phyloP scores from a whole-genome alignment of 2,329 filamentous ascomycete species.

The Pezicula carpinea region DNA sequence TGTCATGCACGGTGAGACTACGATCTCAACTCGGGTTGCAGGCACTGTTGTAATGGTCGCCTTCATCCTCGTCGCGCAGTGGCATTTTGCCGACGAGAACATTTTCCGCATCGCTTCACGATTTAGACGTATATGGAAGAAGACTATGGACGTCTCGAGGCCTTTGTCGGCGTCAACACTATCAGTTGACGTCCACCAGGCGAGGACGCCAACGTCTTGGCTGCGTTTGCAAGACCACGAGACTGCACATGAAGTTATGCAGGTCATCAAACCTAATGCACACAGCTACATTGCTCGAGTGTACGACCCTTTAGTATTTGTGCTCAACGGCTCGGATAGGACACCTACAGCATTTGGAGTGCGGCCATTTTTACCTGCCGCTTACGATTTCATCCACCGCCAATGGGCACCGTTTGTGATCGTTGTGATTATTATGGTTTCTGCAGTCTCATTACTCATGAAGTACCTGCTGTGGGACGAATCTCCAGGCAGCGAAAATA shows the following conservation, averaged over 20 bases:
- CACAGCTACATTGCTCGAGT: conserved; percentile 70
- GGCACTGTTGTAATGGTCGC: conserved; percentile 69
- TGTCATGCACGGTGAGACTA: conserved; percentile 58
- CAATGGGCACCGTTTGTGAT: conserved; percentile 56
- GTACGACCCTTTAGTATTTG: conserved; percentile 70
- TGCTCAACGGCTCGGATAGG: conserved; percentile 64
- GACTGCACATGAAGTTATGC: conserved; percentile 71
- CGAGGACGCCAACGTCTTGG: conserved; percentile 73
- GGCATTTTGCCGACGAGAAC: conserved; percentile 68
- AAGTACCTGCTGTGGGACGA: conserved; percentile 67
- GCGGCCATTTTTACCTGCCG: conserved; percentile 48
- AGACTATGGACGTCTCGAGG: conserved; percentile 6
- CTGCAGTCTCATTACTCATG: conserved; percentile 65
- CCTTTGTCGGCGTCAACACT: conserved; percentile 33
- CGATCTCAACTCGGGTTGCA: conserved; percentile 68
- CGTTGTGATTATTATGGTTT: conserved; percentile 57
- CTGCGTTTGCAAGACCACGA: conserved; percentile 73
- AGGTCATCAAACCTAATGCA: conserved; percentile 66
- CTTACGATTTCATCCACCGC: conserved; percentile 64
- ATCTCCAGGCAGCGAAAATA: conserved; percentile 40
- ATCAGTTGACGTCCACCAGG: conserved; percentile 64
- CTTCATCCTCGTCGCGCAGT: conserved; percentile 69
- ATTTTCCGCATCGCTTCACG: conserved; percentile 33
- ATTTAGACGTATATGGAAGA: conserved; percentile 25
- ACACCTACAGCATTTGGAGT: conserved; percentile 41